Evolutionary conservation across 345 rosid species (phyloP).

Genomic region (Garcia nutans): DNA sequence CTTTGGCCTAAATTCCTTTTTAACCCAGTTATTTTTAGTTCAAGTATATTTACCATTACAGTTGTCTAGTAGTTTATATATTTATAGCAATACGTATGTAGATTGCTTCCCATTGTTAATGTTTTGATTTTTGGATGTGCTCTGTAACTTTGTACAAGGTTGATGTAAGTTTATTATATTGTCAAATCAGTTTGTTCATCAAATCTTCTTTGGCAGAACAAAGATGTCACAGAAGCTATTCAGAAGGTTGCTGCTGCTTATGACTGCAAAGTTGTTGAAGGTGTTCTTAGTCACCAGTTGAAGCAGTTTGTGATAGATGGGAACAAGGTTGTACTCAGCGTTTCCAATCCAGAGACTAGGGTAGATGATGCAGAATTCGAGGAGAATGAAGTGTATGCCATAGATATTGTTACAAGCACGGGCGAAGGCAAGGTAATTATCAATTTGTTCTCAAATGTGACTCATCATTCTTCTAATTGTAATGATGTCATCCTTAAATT

Average conservation of each 20-base stretch:
- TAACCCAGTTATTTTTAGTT: neutral
- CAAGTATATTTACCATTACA: too few relatives aligned
- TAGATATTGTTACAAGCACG: constrained; percentile 87
- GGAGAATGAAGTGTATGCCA: constrained; percentile 91
- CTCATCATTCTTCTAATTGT: neutral
- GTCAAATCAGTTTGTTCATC: neutral
- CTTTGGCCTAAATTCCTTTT: constrained; percentile 2
- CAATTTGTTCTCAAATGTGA: neutral
- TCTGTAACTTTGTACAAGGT: too few relatives aligned
- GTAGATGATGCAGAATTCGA: constrained; percentile 94
- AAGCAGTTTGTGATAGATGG: constrained; percentile 90
- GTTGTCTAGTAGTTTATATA: neutral
- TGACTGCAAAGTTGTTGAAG: constrained; percentile 97
- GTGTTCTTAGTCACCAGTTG: constrained; percentile 93
- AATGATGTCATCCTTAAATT: neutral
- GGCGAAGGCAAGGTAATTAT: constrained; percentile 96
- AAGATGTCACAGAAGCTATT: constrained; percentile 92
- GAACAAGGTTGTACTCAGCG: constrained; percentile 70
- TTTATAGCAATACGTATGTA: too few relatives aligned
- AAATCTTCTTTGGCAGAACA: constrained; percentile 54
- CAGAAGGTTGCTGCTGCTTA: constrained; percentile 95
- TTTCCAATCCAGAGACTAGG: constrained; percentile 73
- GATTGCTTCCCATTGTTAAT: neutral
- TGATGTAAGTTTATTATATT: neutral
- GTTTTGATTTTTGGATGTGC: too few relatives aligned